Evolutionary conservation across 2,329 filamentous ascomycete species (phyloP).

Genomic region (Acrodontium crateriforme): DNA sequence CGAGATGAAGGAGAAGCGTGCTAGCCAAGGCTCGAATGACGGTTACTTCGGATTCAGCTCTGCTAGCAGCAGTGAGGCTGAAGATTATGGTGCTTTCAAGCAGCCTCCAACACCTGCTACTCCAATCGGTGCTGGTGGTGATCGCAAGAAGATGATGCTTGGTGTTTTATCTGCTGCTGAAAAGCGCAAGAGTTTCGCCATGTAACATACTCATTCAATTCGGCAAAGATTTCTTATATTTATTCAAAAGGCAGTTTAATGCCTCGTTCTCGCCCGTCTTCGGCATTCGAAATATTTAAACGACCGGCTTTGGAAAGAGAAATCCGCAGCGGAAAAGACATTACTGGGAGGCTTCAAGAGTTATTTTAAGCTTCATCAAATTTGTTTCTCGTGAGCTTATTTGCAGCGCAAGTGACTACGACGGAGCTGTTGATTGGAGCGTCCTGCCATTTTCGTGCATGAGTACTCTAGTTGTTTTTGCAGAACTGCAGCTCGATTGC

Average conservation of each 20-base stretch:
- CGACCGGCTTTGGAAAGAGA: not conserved
- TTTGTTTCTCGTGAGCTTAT: no score
- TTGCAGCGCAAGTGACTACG: no score
- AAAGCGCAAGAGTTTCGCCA: constrained; percentile 67
- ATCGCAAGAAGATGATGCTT: constrained; percentile 70
- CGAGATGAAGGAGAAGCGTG: constrained; percentile 25
- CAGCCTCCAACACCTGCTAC: constrained; percentile 34
- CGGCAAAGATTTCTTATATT: no score
- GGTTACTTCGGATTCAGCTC: constrained; percentile 40
- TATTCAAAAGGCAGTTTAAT: not conserved
- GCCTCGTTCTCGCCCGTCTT: not conserved
- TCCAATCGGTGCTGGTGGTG: constrained; percentile 59
- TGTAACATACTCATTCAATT: no score
- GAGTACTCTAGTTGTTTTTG: no score
- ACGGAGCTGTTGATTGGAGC: no score
- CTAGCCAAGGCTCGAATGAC: constrained; percentile 20
- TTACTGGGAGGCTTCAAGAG: no score
- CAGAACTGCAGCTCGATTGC: no score
- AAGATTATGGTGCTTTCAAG: constrained; percentile 20
- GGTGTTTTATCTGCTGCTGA: constrained; percentile 76
- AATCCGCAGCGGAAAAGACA: no score
- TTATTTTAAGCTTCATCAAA: no score
- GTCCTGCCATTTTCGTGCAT: no score
- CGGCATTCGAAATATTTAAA: constrained; percentile 1
- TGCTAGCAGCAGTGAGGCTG: constrained; percentile 57